phyloP scores from a whole-genome alignment of 2,329 filamentous ascomycete genomes.

The Trichoderma lentiforme region DNA sequence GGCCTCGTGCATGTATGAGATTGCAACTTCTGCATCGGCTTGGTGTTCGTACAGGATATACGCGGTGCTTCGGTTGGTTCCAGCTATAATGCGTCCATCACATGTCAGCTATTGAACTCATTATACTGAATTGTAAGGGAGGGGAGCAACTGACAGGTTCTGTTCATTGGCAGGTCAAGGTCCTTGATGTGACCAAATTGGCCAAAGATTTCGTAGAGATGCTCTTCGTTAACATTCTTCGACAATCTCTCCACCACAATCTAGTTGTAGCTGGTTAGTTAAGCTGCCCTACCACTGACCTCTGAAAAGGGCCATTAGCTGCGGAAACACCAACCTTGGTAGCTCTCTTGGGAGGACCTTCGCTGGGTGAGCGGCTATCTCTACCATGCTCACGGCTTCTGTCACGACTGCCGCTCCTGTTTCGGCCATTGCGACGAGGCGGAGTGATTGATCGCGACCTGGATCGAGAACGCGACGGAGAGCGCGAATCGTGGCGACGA shows the following conservation, averaged over 20 bases:
- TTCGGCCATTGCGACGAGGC: slow-evolving; percentile 33
- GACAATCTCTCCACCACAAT: slow-evolving; percentile 95
- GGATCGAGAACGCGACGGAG: slow-evolving; percentile 22
- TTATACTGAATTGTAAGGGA: neutral
- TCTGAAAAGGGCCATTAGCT: neutral
- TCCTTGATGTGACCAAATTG: slow-evolving; percentile 82
- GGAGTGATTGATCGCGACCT: slow-evolving; percentile 32
- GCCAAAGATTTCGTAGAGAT: slow-evolving; percentile 89
- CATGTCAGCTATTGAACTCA: neutral
- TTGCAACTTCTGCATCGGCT: slow-evolving; percentile 78
- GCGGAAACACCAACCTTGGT: slow-evolving; percentile 47
- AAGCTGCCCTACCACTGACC: neutral
- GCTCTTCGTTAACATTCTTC: slow-evolving; percentile 86
- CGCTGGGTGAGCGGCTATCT: slow-evolving; percentile 37
- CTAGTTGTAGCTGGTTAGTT: slow-evolving; percentile 43
- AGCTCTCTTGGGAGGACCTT: slow-evolving; percentile 41
- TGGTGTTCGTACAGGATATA: slow-evolving; percentile 83
- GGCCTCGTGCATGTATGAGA: slow-evolving; percentile 97
- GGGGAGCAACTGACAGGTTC: slow-evolving; percentile 60
- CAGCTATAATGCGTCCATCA: slow-evolving; percentile 50
- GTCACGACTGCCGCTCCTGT: slow-evolving; percentile 30
- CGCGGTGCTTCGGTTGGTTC: slow-evolving; percentile 87
- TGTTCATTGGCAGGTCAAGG: slow-evolving; percentile 85
- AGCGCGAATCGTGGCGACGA: slow-evolving; percentile 35
- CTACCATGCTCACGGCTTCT: slow-evolving; percentile 35